These are phyloP conservation scores for Hordeum vulgare DNA, from an alignment of 176 grass and related monocot species.

Conservation along the genomic window DNA sequence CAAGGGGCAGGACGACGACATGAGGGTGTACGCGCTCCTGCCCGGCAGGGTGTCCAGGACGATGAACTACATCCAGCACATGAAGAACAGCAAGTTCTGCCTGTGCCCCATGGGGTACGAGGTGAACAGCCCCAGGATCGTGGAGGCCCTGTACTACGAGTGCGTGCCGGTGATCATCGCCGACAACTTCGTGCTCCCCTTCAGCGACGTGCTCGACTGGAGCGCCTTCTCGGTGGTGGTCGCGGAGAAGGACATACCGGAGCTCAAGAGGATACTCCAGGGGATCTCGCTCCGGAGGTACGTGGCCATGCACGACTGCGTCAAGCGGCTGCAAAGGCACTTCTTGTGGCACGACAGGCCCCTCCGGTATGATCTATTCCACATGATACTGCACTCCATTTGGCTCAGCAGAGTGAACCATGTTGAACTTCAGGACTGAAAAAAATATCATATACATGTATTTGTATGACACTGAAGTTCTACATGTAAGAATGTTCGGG, in stretches of 20 bases:
- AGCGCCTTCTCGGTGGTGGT: conserved; percentile 65
- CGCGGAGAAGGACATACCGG: conserved; percentile 75
- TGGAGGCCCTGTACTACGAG: conserved; percentile 82
- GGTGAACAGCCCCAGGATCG: conserved; percentile 86
- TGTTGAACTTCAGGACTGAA: conserved; percentile 30
- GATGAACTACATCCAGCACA: conserved; percentile 81
- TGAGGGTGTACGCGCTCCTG: conserved; percentile 62
- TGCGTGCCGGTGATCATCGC: conserved; percentile 88
- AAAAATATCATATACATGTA: neutral
- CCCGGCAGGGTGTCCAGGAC: conserved; percentile 46
- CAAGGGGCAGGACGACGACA: conserved; percentile 39
- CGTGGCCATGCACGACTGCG: conserved; percentile 61
- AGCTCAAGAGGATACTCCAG: conserved; percentile 67
- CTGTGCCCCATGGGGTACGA: conserved; percentile 89
- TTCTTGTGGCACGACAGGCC: conserved; percentile 82
- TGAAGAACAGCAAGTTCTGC: conserved; percentile 86
- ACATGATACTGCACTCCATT: conserved; percentile 94
- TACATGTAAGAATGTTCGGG: neutral
- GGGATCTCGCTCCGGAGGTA: conserved; percentile 60
- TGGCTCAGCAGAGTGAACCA: conserved; percentile 73
- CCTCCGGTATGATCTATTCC: conserved; percentile 73
- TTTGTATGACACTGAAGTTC: neutral
- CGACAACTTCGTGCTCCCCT: conserved; percentile 79
- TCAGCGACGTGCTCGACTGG: conserved; percentile 74
- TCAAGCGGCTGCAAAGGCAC: conserved; percentile 70